phyloP scores from a whole-genome alignment of 2,329 filamentous ascomycete species.

The Penicillium sp. region DNA sequence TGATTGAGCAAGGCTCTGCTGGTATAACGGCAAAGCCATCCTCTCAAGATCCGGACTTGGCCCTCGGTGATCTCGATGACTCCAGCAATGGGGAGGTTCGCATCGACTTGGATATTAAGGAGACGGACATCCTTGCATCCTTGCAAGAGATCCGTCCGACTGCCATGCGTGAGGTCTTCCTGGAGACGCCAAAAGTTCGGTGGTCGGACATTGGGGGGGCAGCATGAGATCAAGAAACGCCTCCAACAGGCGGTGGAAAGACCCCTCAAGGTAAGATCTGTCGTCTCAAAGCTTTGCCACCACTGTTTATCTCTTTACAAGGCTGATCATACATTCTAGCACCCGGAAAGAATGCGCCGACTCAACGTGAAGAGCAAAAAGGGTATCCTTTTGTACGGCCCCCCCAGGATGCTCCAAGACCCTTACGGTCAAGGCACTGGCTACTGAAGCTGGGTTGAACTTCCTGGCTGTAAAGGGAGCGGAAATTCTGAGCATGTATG shows the following conservation, averaged over 20 bases:
- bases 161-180: constrained; percentile 84
- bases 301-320: neutral
- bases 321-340: constrained; percentile 36
- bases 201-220: constrained; percentile 88
- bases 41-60: neutral
- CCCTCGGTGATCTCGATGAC: neutral
- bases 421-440: constrained; percentile 84
- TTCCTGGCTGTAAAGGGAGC: constrained; percentile 94
- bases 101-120: constrained; percentile 37
- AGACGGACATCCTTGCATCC: constrained; percentile 53
- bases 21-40: neutral
- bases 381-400: constrained; percentile 86
- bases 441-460: constrained; percentile 87
- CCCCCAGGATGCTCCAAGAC: constrained; percentile 96
- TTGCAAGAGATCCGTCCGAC: constrained; percentile 73
- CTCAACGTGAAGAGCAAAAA: constrained; percentile 67
- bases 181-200: constrained; percentile 81
- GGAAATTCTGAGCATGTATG: constrained; percentile 94
- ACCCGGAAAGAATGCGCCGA: constrained; percentile 55
- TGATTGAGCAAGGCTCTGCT: constrained; percentile 18
- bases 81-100: constrained; percentile 18
- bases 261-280: constrained; percentile 55
- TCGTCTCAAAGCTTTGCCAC: neutral
- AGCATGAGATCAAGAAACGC: constrained; percentile 73
- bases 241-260: constrained; percentile 63